Base-by-base conservation (phyloP, 352 stramenopile genomes). In the Blastocystis sp. region DNA sequence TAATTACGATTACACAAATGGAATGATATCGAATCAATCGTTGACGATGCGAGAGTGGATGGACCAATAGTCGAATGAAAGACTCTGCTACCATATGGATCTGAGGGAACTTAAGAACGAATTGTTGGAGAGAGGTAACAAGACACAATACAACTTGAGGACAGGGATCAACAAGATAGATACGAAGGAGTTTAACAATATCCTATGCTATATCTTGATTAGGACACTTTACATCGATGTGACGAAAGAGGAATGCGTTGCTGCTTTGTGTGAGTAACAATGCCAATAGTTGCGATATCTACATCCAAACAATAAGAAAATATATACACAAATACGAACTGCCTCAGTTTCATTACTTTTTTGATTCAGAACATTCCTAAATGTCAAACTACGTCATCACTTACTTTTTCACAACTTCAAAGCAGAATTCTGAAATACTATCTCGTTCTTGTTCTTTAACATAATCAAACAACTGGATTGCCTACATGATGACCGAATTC, bases 41-140 rank as follows among this genome's bases (percentile, higher is more conserved):
- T 56, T 65, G 71, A 7, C 71, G 49, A 46, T 81, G 21, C 4
- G 21, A 51, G 14, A 81, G 71, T 32, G 57, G 35, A 24, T 37
- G 21, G 21, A 37, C 27, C 5, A 81, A 37, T 6, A 81, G 12
- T 7, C 14, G 14, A 2, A 81, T n/a, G 19, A 81, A 19, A 52
- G 49, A 19, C n/a, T 81, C 71, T 24, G 52, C 49, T n/a, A 81
- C 71, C 71, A 81, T 81, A 27, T 81, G 49, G 6, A 81, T 42
- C 19, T 61, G 21, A 12, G 24, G 16, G 27, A 81, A 52, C 21
- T 65, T 21, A 39, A 52, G 16, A 1, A 81, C 21, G 4, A 81
- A 43, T 29, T 29, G 11, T 11, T 29, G 46, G 11, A 58, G 11
- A 42, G 42, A 49, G 0, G 3, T 39, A 21, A 81, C 19, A 2